Evolutionary conservation across 2,329 filamentous ascomycete species (phyloP).

Genomic region (Beauveria australis): DNA sequence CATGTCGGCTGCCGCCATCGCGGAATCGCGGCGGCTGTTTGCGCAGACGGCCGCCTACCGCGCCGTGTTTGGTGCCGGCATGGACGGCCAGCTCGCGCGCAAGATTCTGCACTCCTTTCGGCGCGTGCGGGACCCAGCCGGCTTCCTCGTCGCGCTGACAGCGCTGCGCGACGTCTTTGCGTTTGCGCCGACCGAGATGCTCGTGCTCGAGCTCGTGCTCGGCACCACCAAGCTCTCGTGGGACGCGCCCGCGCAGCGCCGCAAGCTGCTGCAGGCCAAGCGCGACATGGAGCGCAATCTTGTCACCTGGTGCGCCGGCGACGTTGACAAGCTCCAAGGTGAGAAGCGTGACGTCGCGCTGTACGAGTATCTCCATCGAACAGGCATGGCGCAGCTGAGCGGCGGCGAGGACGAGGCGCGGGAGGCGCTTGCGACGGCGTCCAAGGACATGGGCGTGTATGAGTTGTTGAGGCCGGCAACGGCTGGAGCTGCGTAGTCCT

Average conservation of each 20-base stretch:
- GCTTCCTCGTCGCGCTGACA: constrained; percentile 37
- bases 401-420: constrained; percentile 18
- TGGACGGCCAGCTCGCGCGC: constrained; percentile 40
- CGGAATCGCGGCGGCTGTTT: constrained; percentile 35
- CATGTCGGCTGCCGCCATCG: constrained; percentile 22
- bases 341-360: constrained; percentile 30
- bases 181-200: constrained; percentile 36
- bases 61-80: constrained; percentile 34
- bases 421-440: constrained; percentile 24
- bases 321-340: constrained; percentile 28
- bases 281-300: constrained; percentile 34
- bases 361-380: constrained; percentile 33
- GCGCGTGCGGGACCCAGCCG: constrained; percentile 34
- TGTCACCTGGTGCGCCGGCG: constrained; percentile 19
- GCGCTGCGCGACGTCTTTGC: constrained; percentile 34
- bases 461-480: constrained; percentile 21
- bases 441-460: constrained; percentile 36
- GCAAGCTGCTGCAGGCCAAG: constrained; percentile 34
- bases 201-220: constrained; percentile 39
- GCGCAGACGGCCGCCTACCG: constrained; percentile 41
- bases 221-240: constrained; percentile 36
- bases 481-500: neutral
- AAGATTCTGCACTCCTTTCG: constrained; percentile 44
- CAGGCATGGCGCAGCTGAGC: constrained; percentile 25
- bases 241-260: constrained; percentile 31